phyloP scores from a whole-genome alignment of 1,284 basidiomycete genomes.

The Rhodotorula glutinis region DNA sequence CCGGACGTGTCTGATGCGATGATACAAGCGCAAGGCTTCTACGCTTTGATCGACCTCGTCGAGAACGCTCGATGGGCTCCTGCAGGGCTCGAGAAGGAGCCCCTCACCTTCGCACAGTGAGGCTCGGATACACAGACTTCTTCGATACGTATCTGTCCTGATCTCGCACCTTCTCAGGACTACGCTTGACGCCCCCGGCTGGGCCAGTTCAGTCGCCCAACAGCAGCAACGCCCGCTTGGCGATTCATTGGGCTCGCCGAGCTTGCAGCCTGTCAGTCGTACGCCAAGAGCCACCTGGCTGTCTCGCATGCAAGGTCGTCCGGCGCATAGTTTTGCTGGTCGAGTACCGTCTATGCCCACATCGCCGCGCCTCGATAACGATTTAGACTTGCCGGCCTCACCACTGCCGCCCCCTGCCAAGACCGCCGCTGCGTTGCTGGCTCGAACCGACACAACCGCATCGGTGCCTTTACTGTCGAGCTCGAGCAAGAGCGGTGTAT shows the following conservation, averaged over 20 bases:
- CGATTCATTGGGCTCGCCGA: background rate
- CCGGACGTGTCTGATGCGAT: constrained; percentile 20
- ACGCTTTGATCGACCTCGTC: constrained; percentile 24
- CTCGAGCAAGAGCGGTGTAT: background rate
- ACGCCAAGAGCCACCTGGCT: constrained; percentile 12
- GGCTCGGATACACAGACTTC: constrained; percentile 53
- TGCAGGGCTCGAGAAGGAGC: constrained; percentile 57
- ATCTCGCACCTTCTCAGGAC: constrained; percentile 50
- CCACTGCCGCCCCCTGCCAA: background rate
- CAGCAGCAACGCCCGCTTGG: constrained; percentile 1
- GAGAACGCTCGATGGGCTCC: constrained; percentile 72
- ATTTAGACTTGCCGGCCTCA: constrained; percentile 4
- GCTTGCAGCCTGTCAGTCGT: background rate
- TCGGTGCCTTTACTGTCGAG: background rate
- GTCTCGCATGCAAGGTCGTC: constrained; percentile 20
- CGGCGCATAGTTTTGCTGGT: background rate
- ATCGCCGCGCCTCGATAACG: background rate
- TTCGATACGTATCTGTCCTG: constrained; percentile 59
- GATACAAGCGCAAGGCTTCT: constrained; percentile 37
- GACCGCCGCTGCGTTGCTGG: background rate
- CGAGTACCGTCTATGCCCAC: background rate
- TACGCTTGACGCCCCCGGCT: constrained; percentile 73
- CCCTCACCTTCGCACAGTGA: constrained; percentile 40
- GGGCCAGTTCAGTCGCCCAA: constrained; percentile 46
- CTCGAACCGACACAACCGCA: background rate